Conservation (phyloP, 768 basidiomycete species). For the Lactarius sanguifluus region DNA sequence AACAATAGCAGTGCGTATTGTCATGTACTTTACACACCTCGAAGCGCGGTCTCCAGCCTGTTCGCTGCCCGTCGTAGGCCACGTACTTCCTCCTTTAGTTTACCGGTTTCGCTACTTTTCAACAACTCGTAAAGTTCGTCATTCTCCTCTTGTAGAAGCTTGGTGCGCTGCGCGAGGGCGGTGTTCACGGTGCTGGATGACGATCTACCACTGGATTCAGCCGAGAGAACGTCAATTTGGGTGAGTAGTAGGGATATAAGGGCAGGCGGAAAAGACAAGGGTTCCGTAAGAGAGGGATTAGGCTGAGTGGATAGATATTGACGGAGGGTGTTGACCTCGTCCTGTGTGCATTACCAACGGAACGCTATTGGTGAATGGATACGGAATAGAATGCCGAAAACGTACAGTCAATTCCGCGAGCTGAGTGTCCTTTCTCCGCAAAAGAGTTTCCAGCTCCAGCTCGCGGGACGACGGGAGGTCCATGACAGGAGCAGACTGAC, state of each 20-base stretch:
- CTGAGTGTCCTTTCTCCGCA: slow-evolving; percentile 75
- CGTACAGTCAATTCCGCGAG: slow-evolving; percentile 71
- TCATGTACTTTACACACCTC: slow-evolving; percentile 50
- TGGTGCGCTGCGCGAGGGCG: slow-evolving; percentile 74
- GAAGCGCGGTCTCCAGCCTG: slow-evolving; percentile 70
- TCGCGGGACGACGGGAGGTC: slow-evolving; percentile 73
- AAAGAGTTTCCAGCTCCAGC: slow-evolving; percentile 74
- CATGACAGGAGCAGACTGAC: slow-evolving; percentile 43
- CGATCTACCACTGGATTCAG: slow-evolving; percentile 33
- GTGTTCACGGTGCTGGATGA: slow-evolving; percentile 57
- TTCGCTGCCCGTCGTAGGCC: slow-evolving; percentile 65
- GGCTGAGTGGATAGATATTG: slow-evolving; percentile 64
- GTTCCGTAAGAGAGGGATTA: slow-evolving; percentile 55
- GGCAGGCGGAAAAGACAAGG: slow-evolving; percentile 68
- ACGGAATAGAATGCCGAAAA: slow-evolving; percentile 25
- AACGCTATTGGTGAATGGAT: slow-evolving; percentile 4
- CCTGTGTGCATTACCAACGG: slow-evolving; percentile 50
- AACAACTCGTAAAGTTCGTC: slow-evolving; percentile 81
- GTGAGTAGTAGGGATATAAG: slow-evolving; percentile 68
- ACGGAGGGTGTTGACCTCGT: slow-evolving; percentile 69
- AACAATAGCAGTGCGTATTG: slow-evolving; percentile 9
- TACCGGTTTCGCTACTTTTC: slow-evolving; percentile 73
- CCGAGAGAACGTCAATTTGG: slow-evolving; percentile 52
- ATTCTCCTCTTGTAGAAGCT: slow-evolving; percentile 80
- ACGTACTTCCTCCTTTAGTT: slow-evolving; percentile 77